Conservation (phyloP, 2,329 filamentous ascomycete genomes). For the Hymenotorrendiella dingleyae region DNA sequence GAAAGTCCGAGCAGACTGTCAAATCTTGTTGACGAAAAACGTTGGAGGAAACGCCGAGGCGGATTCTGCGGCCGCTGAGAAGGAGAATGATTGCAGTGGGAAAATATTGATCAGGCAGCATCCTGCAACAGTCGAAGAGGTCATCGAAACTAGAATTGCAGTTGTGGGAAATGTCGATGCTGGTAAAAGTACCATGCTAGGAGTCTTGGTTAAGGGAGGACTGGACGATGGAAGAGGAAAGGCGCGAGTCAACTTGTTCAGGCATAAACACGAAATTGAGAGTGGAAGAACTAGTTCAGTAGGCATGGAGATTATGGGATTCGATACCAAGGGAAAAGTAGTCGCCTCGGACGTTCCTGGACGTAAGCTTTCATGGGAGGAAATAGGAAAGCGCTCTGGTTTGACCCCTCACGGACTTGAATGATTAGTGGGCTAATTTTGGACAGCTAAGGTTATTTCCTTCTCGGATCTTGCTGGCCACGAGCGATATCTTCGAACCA, state of each 20-base stretch:
- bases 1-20: slow-evolving; percentile 65
- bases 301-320: slow-evolving; percentile 98
- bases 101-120: slow-evolving; percentile 77
- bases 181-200: slow-evolving; percentile 92
- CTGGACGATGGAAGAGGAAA: slow-evolving; percentile 92
- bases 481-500: slow-evolving; percentile 90
- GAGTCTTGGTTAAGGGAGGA: slow-evolving; percentile 90
- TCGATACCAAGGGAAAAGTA: slow-evolving; percentile 79
- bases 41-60: slow-evolving; percentile 69
- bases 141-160: slow-evolving; percentile 92
- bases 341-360: slow-evolving; percentile 77
- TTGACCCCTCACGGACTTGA: no score
- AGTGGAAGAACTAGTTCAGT: slow-evolving; percentile 93
- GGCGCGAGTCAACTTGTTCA: slow-evolving; percentile 90
- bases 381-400: slow-evolving; percentile 90
- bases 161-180: slow-evolving; percentile 98
- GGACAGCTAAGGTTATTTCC: slow-evolving; percentile 94
- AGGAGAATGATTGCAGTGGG: slow-evolving; percentile 71
- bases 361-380: slow-evolving; percentile 89
- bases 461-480: slow-evolving; percentile 96
- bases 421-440: no score
- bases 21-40: slow-evolving; percentile 83
- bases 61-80: slow-evolving; percentile 44
- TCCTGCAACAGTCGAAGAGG: slow-evolving; percentile 71
- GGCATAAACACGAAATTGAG: slow-evolving; percentile 97